Evolutionary conservation across 2,329 filamentous ascomycete genomes (phyloP), one percentile per base, ranked within the genome.

Genomic region (Canariomyces notabilis): DNA sequence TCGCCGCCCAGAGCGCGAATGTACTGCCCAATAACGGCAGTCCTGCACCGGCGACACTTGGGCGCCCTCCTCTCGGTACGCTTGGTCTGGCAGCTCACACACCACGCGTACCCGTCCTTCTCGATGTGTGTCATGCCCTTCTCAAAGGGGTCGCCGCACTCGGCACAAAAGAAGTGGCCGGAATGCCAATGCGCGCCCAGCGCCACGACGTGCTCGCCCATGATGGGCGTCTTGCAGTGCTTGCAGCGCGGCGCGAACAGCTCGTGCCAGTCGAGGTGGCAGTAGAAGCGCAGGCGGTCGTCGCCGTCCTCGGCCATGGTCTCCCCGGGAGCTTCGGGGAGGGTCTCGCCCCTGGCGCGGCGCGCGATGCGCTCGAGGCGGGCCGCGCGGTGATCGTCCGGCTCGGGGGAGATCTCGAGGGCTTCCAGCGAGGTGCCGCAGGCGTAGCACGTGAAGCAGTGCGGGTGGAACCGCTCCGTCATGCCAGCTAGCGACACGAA

Each of bases 181-280:
- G 87, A 87, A 65, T 98, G 93, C 87, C 89, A 98, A 68, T 95
- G 89, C n/a, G 84, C 80, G 1, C 93, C 93, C 46, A 95, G 88
- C 1, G 93, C 93, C 12, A 96, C 84, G 23, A 96, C 83, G 56
- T 97, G 89, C 67, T 97, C 90, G 34, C 90, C 90, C 57, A 97
- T 83, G 60, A 98, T 98, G 3, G 93, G 91, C 6, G 93, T 98
- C 65, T 86, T 89, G 77, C 93, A 98, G 65, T 87, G 89, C 69
- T 93, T 93, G 76, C 93, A 98, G 34, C 89, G 82, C 4, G 93
- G 93, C 23, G 87, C 89, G 67, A 88, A 98, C 44, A 86, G 73
- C 68, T 98, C 93, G 66, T 98, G 93, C 79, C 90, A 98, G 71
- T 98, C 93, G n/a, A 98, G 78, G 64, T 97, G 91, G 68, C 93